phyloP scores from a whole-genome alignment of 2,329 filamentous ascomycete species.

The Claviceps sp. region DNA sequence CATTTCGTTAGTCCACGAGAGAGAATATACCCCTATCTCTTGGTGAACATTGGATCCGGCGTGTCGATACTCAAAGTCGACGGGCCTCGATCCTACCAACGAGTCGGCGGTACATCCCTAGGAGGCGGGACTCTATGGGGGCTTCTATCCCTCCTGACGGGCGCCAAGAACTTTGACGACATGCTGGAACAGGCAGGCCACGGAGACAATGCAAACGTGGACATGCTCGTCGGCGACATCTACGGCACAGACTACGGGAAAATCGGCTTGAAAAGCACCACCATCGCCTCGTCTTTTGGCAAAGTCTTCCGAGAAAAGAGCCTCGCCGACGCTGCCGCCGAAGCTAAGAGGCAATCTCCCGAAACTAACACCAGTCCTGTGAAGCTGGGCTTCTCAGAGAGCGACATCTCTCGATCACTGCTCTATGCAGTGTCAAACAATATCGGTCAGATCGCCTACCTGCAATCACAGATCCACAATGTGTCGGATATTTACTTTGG shows the following conservation, averaged over 20 bases:
- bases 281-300: constrained; percentile 91
- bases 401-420: constrained; percentile 82
- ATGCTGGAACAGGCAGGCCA: constrained; percentile 87
- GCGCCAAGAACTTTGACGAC: constrained; percentile 91
- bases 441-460: constrained; percentile 91
- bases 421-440: constrained; percentile 96
- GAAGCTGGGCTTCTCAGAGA: constrained; percentile 46
- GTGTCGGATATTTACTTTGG: constrained; percentile 94
- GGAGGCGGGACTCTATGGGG: constrained; percentile 98
- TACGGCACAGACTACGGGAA: constrained; percentile 94
- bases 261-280: constrained; percentile 88
- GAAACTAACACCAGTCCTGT: constrained; percentile 31
- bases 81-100: constrained; percentile 71
- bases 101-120: constrained; percentile 87
- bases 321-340: constrained; percentile 64
- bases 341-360: constrained; percentile 50
- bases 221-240: constrained; percentile 95
- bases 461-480: constrained; percentile 92
- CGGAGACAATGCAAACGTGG: constrained; percentile 85
- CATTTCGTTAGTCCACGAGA: constrained; percentile 70
- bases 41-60: constrained; percentile 96
- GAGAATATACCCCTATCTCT: constrained; percentile 81
- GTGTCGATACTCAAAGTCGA: constrained; percentile 97
- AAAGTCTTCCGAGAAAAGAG: constrained; percentile 93
- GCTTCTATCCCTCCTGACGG: constrained; percentile 77